Percentiles rank a stretch among this genome's conserved stretches.
Evolutionary conservation across 1,139 yeast species (phyloP).

Genomic region (Pichia sp.): DNA sequence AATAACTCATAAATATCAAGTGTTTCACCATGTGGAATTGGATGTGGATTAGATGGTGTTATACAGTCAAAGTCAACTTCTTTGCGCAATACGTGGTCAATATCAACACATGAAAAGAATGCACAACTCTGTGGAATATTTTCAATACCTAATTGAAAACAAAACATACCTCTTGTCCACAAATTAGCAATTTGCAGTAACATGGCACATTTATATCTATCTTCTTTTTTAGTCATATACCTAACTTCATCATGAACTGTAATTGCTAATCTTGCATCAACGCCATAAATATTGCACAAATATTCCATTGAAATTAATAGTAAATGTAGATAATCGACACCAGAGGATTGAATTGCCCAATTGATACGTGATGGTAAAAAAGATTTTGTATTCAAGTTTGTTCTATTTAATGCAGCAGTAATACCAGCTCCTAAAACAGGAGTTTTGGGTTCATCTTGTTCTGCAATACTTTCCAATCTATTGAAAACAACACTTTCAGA

Average conservation of each 20-base stretch:
- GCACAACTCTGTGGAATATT: constrained; percentile 95
- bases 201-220: constrained; percentile 68
- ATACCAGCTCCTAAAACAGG: constrained; percentile 93
- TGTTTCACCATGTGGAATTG: constrained; percentile 78
- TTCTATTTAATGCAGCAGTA: constrained; percentile 70
- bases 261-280: constrained; percentile 74
- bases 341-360: constrained; percentile 98
- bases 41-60: constrained; percentile 74
- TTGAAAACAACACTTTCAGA: constrained; percentile 91
- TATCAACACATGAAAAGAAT: constrained; percentile 88
- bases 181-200: constrained; percentile 82
- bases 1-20: constrained; percentile 53
- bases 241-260: constrained; percentile 96
- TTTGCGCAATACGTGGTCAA: constrained; percentile 80
- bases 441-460: constrained; percentile 74
- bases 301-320: constrained; percentile 85
- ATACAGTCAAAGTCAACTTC: constrained; percentile 85
- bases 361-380: constrained; percentile 88
- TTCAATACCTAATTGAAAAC: constrained; percentile 82
- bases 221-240: constrained; percentile 67
- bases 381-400: constrained; percentile 56
- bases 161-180: constrained; percentile 96
- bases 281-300: constrained; percentile 51
- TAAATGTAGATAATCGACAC: constrained; percentile 90
- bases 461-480: constrained; percentile 80